These are phyloP conservation scores for Phlyctochytrium planicorne DNA, from an alignment of 192 early-diverging fungal species.

Conservation along the genomic window DNA sequence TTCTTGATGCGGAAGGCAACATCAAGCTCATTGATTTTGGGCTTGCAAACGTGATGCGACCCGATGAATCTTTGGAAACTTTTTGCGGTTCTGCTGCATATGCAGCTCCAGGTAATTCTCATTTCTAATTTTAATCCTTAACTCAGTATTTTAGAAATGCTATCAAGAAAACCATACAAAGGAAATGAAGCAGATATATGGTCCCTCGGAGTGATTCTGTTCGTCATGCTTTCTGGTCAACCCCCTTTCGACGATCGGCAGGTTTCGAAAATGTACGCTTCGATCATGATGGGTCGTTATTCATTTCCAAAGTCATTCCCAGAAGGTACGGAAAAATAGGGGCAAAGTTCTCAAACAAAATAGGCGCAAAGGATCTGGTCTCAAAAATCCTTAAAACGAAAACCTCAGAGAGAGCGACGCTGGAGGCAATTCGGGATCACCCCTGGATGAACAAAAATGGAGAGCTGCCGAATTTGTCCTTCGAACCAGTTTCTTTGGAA, in stretches of 20 bases:
- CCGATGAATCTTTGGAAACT: constrained; percentile 34
- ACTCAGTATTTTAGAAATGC: constrained; percentile 63
- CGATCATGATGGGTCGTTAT: constrained; percentile 39
- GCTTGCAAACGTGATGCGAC: constrained; percentile 37
- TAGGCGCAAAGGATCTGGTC: constrained; percentile 37
- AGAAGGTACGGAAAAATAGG: constrained; percentile 29
- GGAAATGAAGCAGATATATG: constrained; percentile 94
- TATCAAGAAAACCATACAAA: constrained; percentile 63
- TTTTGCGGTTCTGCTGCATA: constrained; percentile 51
- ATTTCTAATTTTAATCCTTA: neutral
- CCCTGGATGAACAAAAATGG: constrained; percentile 35
- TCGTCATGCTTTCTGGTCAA: constrained; percentile 84
- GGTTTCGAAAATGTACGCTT: constrained; percentile 51
- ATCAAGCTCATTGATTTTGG: constrained; percentile 55
- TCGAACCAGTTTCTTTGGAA: constrained; percentile 9
- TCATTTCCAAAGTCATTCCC: constrained; percentile 34
- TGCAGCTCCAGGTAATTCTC: constrained; percentile 42
- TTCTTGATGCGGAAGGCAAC: constrained; percentile 37
- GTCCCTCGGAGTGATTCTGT: constrained; percentile 89
- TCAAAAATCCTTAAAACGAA: constrained; percentile 29
- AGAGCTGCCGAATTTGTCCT: constrained; percentile 22
- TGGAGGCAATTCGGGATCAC: constrained; percentile 29
- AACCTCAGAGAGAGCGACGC: constrained; percentile 22
- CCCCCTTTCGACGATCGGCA: constrained; percentile 92
- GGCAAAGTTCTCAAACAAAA: neutral